Conservation (phyloP, 148 eudicot species). For the Vaccinium vitisidaea region DNA sequence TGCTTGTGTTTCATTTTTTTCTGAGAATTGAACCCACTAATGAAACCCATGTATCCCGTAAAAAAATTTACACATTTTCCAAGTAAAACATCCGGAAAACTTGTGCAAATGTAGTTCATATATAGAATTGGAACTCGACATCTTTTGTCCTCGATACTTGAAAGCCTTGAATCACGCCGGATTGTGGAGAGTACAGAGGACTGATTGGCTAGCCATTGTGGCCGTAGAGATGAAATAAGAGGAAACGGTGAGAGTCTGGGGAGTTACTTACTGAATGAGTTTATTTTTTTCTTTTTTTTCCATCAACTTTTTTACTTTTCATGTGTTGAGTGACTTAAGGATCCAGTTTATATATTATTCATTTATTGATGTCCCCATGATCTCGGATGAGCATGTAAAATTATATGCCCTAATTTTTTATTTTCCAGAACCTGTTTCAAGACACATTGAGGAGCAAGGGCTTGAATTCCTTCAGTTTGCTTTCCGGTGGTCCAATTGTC, state of each 20-base stretch:
- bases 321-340: neutral
- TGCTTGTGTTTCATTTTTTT: neutral
- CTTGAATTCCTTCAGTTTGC: conserved; percentile 98
- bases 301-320: neutral
- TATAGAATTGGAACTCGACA: neutral
- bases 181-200: neutral
- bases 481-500: conserved; percentile 99
- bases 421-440: conserved; percentile 76
- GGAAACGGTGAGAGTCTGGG: neutral
- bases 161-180: neutral
- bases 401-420: neutral
- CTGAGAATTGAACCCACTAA: neutral
- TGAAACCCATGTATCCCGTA: neutral
- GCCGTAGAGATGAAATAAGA: neutral
- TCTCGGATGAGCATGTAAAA: too few relatives aligned
- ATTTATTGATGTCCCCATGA: too few relatives aligned
- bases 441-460: conserved; percentile 94
- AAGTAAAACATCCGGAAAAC: neutral
- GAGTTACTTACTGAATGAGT: neutral
- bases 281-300: neutral
- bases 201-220: neutral
- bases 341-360: neutral
- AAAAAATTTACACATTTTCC: neutral
- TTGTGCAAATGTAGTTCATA: neutral
- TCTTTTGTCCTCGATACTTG: neutral